Evolutionary conservation across 78 protist genomes (phyloP).

Genomic region (Chrysochromulina tobinii): DNA sequence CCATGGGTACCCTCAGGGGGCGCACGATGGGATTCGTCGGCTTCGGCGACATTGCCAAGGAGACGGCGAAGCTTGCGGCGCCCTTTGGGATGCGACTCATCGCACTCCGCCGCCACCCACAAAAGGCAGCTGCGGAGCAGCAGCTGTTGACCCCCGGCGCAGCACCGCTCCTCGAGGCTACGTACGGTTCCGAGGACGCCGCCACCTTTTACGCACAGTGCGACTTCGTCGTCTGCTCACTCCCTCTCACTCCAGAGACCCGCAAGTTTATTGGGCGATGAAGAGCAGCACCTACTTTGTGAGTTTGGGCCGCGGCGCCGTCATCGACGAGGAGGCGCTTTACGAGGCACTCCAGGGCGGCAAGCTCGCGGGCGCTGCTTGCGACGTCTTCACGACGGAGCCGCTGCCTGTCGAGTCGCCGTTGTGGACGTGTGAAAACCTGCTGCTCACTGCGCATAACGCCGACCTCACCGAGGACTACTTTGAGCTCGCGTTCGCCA

Average conservation of each 20-base stretch:
- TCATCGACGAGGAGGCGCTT: conserved; percentile 54
- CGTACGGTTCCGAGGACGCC: too few species aligned
- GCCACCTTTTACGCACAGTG: too few species aligned
- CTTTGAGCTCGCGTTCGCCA: not conserved
- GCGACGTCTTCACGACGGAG: conserved; percentile 22
- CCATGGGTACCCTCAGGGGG: not conserved
- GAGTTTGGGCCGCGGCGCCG: conserved; percentile 51
- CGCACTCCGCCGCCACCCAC: conserved; percentile 17
- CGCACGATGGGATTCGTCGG: conserved; percentile 44
- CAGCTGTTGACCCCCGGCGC: too few species aligned
- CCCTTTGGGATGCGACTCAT: conserved; percentile 36
- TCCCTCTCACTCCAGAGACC: conserved; percentile 47
- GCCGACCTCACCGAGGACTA: conserved; percentile 37
- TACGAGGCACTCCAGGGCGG: conserved; percentile 18
- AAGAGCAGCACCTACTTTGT: conserved; percentile 26
- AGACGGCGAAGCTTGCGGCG: not conserved
- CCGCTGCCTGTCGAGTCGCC: conserved; percentile 54
- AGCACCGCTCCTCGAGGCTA: too few species aligned
- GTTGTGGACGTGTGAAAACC: conserved; percentile 36
- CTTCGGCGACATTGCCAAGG: conserved; percentile 48
- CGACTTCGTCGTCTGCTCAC: conserved; percentile 47
- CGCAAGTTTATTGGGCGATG: not conserved
- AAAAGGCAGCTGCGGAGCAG: not conserved
- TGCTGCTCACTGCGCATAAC: conserved; percentile 60
- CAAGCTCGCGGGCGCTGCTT: too few species aligned